phyloP scores from a whole-genome alignment of 495 filamentous ascomycete species.

The Entonaema liquescens region DNA sequence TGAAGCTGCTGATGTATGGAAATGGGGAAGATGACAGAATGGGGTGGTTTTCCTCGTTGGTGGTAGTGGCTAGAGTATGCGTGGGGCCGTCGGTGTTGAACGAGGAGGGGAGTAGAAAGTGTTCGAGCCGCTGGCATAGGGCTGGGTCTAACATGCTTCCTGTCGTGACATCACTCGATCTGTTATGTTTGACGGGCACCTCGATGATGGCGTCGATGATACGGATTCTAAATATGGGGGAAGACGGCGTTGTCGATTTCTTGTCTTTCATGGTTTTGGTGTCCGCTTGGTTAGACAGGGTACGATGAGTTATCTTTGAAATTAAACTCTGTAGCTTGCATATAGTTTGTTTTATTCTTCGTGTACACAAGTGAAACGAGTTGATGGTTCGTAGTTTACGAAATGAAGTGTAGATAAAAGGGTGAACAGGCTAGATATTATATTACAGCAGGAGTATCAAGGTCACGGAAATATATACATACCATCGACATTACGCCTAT shows the following conservation, averaged over 20 bases:
- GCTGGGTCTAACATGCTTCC: background rate
- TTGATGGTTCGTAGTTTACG: no score
- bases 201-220: background rate
- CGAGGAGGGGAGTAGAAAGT: background rate
- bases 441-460: no score
- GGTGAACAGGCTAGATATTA: background rate
- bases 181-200: background rate
- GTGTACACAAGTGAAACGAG: no score
- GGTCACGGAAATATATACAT: no score
- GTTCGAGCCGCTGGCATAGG: background rate
- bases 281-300: background rate
- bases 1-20: slow-evolving; percentile 1
- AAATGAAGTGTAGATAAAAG: no score
- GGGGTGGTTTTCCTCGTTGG: background rate
- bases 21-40: background rate
- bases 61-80: background rate
- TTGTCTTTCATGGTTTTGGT: background rate
- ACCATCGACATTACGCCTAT: no score
- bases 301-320: background rate
- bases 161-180: background rate
- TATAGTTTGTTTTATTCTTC: no score
- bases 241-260: background rate
- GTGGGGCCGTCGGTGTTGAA: background rate
- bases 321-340: no score
- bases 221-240: background rate